A percentile compares a stretch with the other conserved stretches of the same genome.
Evolutionary conservation across 148 eudicot genomes (phyloP).

Genomic region (Amaranthus cruentus): DNA sequence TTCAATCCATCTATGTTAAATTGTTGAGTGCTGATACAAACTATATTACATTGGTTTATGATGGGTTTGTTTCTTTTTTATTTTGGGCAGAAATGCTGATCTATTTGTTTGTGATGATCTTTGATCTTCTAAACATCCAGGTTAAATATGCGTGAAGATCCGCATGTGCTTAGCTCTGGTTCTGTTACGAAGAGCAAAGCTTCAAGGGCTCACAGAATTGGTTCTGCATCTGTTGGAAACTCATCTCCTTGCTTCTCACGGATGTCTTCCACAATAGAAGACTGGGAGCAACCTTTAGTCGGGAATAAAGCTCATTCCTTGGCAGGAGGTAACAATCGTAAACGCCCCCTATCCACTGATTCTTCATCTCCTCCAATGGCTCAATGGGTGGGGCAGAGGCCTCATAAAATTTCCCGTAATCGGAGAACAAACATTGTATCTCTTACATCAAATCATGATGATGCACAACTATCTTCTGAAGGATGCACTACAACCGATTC

Average conservation of each 20-base stretch:
- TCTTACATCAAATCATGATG: conserved; percentile 73
- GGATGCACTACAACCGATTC: conserved; percentile 64
- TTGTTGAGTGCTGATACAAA: too few relatives aligned
- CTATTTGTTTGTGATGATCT: conserved; percentile 5
- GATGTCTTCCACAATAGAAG: conserved; percentile 51
- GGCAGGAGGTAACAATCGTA: conserved; percentile 58
- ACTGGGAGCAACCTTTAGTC: conserved; percentile 57
- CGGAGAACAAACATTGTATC: conserved; percentile 81
- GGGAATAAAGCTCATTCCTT: conserved; percentile 48
- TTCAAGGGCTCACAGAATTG: conserved; percentile 63
- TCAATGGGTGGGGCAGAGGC: conserved; percentile 90
- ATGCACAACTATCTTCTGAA: conserved; percentile 52
- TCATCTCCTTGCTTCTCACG: conserved; percentile 58
- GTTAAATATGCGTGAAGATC: conserved; percentile 63
- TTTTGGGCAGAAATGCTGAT: not conserved
- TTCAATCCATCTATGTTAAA: too few relatives aligned
- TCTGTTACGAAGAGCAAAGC: conserved; percentile 69
- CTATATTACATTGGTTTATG: too few relatives aligned
- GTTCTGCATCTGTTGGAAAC: conserved; percentile 42
- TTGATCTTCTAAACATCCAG: conserved; percentile 32
- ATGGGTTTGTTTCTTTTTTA: not conserved
- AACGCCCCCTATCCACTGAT: conserved; percentile 62
- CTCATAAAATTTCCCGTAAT: conserved; percentile 80
- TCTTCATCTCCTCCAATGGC: conserved; percentile 75
- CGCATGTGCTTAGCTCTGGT: conserved; percentile 37